phyloP scores from a whole-genome alignment of 2,329 filamentous ascomycete species.

The Neofusicoccum laricinum region DNA sequence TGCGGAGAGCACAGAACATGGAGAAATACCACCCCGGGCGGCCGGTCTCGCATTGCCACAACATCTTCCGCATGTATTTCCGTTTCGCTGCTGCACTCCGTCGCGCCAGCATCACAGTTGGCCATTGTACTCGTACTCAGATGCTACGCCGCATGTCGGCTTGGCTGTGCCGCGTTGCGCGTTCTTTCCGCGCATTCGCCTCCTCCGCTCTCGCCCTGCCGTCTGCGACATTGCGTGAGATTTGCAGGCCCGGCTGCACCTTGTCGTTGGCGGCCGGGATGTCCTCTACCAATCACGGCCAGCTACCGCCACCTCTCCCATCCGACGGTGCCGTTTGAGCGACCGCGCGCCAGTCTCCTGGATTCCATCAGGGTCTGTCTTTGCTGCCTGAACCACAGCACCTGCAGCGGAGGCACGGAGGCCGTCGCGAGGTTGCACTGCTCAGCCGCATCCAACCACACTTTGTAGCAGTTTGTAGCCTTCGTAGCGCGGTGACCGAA shows the following conservation, averaged over 20 bases:
- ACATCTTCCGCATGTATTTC: neutral
- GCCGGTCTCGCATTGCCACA: neutral
- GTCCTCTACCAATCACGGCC: neutral
- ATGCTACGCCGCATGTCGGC: neutral
- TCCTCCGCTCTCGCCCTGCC: neutral
- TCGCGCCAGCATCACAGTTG: neutral
- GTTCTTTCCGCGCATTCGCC: neutral
- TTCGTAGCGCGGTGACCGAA: too few species aligned
- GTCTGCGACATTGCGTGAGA: neutral
- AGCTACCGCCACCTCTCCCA: neutral
- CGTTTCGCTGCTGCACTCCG: neutral
- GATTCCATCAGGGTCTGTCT: neutral
- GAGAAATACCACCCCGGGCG: neutral
- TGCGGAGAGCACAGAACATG: neutral
- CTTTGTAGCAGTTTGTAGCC: too few species aligned
- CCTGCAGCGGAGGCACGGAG: neutral
- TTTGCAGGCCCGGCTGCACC: neutral
- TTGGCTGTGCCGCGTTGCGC: neutral
- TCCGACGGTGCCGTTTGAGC: neutral
- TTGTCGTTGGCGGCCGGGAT: neutral
- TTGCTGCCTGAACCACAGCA: neutral
- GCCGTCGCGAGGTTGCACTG: neutral
- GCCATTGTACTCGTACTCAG: too few species aligned
- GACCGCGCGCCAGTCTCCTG: neutral
- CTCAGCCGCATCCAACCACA: conserved; percentile 2